These are phyloP conservation scores for Myriosclerotinia duriaeana DNA, from an alignment of 2,329 filamentous ascomycete genomes.

Conservation along the genomic window DNA sequence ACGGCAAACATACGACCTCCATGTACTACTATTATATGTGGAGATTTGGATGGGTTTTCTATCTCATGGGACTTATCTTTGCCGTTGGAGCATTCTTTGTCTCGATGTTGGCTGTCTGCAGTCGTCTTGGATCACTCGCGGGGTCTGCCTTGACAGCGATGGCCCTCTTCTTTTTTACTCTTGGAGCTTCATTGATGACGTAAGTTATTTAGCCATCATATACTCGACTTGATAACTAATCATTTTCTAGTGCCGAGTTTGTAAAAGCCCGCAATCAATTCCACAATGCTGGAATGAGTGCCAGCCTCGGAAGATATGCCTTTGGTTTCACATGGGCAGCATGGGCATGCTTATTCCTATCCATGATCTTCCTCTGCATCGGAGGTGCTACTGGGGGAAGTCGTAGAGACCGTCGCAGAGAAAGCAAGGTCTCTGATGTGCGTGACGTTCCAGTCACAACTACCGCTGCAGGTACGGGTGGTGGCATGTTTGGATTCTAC, in stretches of 20 bases:
- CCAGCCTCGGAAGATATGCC: constrained; percentile 64
- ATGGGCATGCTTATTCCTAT: constrained; percentile 63
- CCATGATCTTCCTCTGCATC: constrained; percentile 65
- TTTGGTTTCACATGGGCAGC: constrained; percentile 79
- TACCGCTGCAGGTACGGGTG: not conserved
- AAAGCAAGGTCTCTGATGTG: not conserved
- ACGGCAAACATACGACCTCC: constrained; percentile 56
- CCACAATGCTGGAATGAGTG: constrained; percentile 52
- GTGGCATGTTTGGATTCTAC: constrained; percentile 15
- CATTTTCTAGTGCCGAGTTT: constrained; percentile 53
- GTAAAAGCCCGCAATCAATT: constrained; percentile 70
- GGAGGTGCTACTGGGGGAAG: constrained; percentile 45
- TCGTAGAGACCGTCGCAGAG: not conserved
- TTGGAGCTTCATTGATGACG: constrained; percentile 74
- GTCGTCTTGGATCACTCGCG: constrained; percentile 69
- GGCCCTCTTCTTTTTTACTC: constrained; percentile 67
- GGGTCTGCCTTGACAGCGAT: constrained; percentile 54
- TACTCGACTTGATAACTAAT: not conserved
- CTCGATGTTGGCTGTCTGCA: constrained; percentile 68
- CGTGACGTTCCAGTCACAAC: not conserved
- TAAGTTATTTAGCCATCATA: constrained; percentile 45
- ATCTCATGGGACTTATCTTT: constrained; percentile 82
- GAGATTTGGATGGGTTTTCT: constrained; percentile 91
- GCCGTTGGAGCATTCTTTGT: constrained; percentile 65
- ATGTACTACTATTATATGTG: constrained; percentile 75